A percentile compares a stretch with the other conserved stretches of the same genome.
Evolutionary conservation across 148 eudicot species (phyloP).

Genomic region (Arbutus unedo): DNA sequence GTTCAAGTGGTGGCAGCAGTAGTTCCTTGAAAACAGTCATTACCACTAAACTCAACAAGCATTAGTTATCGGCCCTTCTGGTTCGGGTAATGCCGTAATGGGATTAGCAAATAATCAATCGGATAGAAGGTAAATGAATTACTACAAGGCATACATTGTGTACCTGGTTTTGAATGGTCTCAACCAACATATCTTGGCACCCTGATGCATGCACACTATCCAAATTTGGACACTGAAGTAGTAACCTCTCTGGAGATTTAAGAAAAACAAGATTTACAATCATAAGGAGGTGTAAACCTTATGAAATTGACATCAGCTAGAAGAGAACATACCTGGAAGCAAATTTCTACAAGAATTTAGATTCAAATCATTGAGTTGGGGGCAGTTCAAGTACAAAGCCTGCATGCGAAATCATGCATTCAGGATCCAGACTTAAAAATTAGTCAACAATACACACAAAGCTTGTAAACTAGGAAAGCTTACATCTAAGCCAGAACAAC

Average conservation of each 20-base stretch:
- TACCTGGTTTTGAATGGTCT: slow-evolving; percentile 71
- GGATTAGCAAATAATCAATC: not conserved
- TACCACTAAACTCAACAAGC: not conserved
- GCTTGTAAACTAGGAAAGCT: slow-evolving; percentile 29
- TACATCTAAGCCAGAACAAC: slow-evolving; percentile 97
- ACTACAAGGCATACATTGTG: not conserved
- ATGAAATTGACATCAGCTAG: not conserved
- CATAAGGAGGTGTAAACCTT: not conserved
- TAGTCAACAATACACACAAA: not conserved
- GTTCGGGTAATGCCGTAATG: not conserved
- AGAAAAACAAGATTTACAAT: not conserved
- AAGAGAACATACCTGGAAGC: slow-evolving; percentile 62
- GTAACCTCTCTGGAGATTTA: slow-evolving; percentile 53
- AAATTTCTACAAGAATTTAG: slow-evolving; percentile 75
- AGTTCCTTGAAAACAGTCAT: not conserved
- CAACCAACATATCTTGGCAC: slow-evolving; percentile 51
- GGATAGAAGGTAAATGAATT: not conserved
- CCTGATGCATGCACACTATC: slow-evolving; percentile 69
- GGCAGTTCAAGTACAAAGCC: slow-evolving; percentile 85
- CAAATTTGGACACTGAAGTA: slow-evolving; percentile 74
- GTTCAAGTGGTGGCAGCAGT: not conserved
- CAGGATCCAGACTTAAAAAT: slow-evolving; percentile 4
- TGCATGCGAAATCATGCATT: slow-evolving; percentile 33
- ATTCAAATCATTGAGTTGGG: slow-evolving; percentile 73
- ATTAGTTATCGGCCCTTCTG: not conserved